Base-by-base conservation (phyloP, 2,329 filamentous ascomycete species). In the Epichloe gansuensis region DNA sequence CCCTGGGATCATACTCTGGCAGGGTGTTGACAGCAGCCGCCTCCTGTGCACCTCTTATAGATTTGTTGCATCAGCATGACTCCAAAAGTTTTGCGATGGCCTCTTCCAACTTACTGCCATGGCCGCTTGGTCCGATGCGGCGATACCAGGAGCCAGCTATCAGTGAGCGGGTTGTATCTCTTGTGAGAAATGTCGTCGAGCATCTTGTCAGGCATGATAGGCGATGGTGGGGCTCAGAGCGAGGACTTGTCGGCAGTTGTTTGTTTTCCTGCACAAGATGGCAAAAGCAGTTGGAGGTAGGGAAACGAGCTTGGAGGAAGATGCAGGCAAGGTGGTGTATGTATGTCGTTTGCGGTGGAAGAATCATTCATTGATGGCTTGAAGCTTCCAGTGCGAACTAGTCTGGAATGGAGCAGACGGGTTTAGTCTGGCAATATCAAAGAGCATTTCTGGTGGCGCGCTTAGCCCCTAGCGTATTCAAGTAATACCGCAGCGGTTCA, bases 121-220 rank as follows among this genome's bases (percentile, higher is more conserved):
- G 93, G 93, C 58, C 93, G 81, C 79, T 97, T 97, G 51, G 91
- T 97, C 52, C 93, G 78, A 70, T 98, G 93, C 56, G 93, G 93
- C 15, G 93, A 97, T 13, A 98, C 93, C 39, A 98, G 80, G 55
- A 98, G 79, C 86, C 91, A 95, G 56, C 86, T 89, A 56, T 88
- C 90, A 59, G 88, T 85, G 56, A 98, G 77, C 51, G 89, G 88
- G 67, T 98, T 98, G 69, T 86, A 97, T 67, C 93, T 85, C 62
- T 93, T 80, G 67, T 98, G 93, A 43, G 93, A 95, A 63, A 98
- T 97, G 68, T 98, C 91, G 75, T 97, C 84, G 49, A 98, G 82
- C 48, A 91, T 82, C 58, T 81, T 77, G 64, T 86, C 83, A 8
- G 81, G 79, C 86, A 90, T 91, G 59, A 49, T 31, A 15, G 25